Conservation (phyloP, 768 basidiomycete genomes). For the Tulasnella sp. region DNA sequence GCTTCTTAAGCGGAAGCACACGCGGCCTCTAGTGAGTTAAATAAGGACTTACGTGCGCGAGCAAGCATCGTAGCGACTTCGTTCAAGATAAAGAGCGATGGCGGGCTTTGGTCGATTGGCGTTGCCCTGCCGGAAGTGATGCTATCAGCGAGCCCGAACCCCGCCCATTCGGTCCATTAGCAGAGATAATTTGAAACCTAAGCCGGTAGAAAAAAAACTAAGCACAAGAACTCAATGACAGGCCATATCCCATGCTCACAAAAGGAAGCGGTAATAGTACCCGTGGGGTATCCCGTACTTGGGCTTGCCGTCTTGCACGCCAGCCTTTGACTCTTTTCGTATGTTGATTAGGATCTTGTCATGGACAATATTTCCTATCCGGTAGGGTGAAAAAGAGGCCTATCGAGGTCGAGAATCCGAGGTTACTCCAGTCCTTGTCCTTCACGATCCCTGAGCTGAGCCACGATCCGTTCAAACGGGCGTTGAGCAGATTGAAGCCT, state of each 20-base stretch:
- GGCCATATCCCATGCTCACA: constrained; percentile 40
- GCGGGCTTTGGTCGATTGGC: too few species aligned
- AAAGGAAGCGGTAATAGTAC: constrained; percentile 74
- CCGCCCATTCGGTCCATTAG: constrained; percentile 95
- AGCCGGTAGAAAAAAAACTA: neutral
- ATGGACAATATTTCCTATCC: constrained; percentile 80
- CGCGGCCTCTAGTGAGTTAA: too few species aligned
- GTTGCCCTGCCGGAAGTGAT: too few species aligned
- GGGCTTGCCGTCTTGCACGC: constrained; percentile 41
- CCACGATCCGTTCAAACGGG: constrained; percentile 67
- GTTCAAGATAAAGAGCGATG: too few species aligned
- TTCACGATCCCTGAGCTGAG: constrained; percentile 61
- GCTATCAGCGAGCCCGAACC: constrained; percentile 86
- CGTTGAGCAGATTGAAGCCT: constrained; percentile 74
- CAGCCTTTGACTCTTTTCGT: constrained; percentile 52
- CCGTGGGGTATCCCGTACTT: constrained; percentile 84
- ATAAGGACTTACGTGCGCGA: too few species aligned
- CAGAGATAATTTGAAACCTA: constrained; percentile 89
- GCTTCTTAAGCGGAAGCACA: too few species aligned
- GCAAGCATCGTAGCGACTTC: too few species aligned
- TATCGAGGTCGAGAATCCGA: constrained; percentile 64
- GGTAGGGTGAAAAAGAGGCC: constrained; percentile 69
- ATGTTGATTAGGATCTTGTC: constrained; percentile 89
- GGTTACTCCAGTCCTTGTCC: constrained; percentile 30
- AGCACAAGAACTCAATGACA: neutral